Percentiles rank a stretch among this genome's conserved stretches.
phyloP scores from a whole-genome alignment of 352 stramenopile species.

The Blastocystis sp. region DNA sequence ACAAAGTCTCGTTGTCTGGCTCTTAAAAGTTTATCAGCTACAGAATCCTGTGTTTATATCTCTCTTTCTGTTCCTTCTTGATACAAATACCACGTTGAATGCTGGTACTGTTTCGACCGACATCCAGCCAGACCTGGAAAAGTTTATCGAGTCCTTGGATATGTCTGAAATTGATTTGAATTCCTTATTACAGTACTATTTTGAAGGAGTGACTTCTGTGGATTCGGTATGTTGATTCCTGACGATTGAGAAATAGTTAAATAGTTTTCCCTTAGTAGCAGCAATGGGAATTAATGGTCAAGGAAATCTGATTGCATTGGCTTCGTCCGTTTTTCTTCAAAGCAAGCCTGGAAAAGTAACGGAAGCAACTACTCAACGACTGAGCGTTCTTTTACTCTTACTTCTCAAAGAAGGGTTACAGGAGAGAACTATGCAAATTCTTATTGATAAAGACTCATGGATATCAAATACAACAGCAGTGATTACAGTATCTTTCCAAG shows the following conservation, averaged over 20 bases:
- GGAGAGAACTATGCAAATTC: background rate
- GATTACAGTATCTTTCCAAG: background rate
- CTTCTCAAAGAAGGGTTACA: background rate
- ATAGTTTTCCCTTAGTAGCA: background rate
- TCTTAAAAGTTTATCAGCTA: background rate
- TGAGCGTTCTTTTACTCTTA: background rate
- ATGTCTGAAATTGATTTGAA: background rate
- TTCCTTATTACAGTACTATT: background rate
- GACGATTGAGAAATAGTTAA: background rate
- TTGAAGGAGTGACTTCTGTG: background rate
- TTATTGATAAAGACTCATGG: constrained; percentile 15
- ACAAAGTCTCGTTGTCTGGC: background rate
- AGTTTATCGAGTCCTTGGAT: background rate
- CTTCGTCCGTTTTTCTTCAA: background rate
- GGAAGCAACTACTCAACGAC: background rate
- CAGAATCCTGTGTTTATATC: background rate
- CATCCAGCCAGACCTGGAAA: background rate
- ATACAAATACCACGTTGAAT: background rate
- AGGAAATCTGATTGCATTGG: background rate
- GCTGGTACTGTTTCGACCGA: background rate
- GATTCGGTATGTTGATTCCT: background rate
- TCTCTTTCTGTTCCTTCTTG: background rate
- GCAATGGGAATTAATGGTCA: background rate
- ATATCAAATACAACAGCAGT: background rate
- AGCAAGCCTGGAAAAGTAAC: background rate